Conservation (phyloP, 202 grass and related monocot genomes). For the Carex arenaria region DNA sequence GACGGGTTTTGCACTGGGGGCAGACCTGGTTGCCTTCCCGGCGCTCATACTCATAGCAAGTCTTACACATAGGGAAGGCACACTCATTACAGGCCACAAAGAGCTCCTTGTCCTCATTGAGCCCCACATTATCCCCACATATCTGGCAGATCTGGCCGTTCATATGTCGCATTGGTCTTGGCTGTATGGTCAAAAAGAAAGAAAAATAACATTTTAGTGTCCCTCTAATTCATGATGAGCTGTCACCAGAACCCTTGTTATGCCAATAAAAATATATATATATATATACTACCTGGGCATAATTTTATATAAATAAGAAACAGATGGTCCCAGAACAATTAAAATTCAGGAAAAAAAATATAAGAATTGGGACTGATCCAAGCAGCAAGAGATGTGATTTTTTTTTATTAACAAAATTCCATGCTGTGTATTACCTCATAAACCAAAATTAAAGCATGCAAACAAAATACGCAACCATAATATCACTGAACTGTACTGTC, state of each 20-base stretch:
- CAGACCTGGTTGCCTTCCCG: constrained; percentile 92
- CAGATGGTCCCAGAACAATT: not conserved
- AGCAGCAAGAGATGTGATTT: not conserved
- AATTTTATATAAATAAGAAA: constrained; percentile 5
- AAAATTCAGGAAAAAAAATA: not conserved
- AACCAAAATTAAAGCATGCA: constrained; percentile 16
- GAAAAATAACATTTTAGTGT: not conserved
- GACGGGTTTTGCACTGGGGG: constrained; percentile 95
- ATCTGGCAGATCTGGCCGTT: constrained; percentile 78
- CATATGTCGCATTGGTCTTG: constrained; percentile 14
- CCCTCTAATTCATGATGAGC: not conserved
- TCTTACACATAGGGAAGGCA: constrained; percentile 73
- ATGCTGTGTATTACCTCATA: not conserved
- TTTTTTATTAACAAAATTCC: not conserved
- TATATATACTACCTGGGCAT: not conserved
- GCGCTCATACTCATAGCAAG: constrained; percentile 90
- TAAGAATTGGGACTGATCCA: not conserved
- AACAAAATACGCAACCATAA: not conserved
- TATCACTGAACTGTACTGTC: not conserved
- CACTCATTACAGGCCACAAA: constrained; percentile 98
- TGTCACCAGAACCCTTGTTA: not conserved
- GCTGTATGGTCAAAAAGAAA: constrained; percentile 3
- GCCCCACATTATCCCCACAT: constrained; percentile 85
- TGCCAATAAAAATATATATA: too few relatives aligned
- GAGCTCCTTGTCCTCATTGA: constrained; percentile 60